Evolutionary conservation across 176 grass and related monocot species (phyloP), one percentile per base, ranked within the genome.

Genomic region (Tillandsia fasciculata): DNA sequence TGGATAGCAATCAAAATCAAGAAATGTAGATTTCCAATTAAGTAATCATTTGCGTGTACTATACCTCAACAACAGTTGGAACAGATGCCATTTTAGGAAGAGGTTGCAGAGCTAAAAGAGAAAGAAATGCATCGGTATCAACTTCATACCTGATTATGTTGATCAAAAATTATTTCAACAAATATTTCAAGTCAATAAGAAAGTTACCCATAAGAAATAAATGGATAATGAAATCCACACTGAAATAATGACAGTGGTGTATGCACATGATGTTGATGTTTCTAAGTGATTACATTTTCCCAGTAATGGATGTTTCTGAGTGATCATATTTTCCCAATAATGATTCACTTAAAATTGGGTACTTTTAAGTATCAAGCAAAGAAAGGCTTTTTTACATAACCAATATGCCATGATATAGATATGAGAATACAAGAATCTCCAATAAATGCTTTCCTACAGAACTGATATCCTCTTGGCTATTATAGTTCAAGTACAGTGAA

Each of bases 51-150:
- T 28, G 50, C 24, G 50, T 24, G 11, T 22, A 50, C 11, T 75
- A 83, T 87, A 97, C 94, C 94, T 97, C 94, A 54, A 97, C 72
- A 87, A 97, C 72, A 51, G 90, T 97, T 64, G 94, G 94, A 70
- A 97, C 51, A 47, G 74, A 78, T 79, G 84, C 52, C 51, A 92
- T 87, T 78, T 80, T 77, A 48, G 56, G 84, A 86, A 92, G 72
- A 85, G 89, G 73, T 69, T 97, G 94, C 65, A 97, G 84, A 76
- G 94, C 89, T 80, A 97, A 52, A 12, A 97, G 70, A 69, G 94
- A 90, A 49, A 97, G 51, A 87, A 97, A 97, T 81, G 89, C 94
- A 83, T 93, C 94, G 64, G 94, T 93, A 79, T 97, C 89, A 54
- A 97, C 94, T 93, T 97, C 89, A 67, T 92, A 93, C 79, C 94